Base-by-base conservation (phyloP, 768 basidiomycete genomes). In the Rhizopogon vesiculosus region DNA sequence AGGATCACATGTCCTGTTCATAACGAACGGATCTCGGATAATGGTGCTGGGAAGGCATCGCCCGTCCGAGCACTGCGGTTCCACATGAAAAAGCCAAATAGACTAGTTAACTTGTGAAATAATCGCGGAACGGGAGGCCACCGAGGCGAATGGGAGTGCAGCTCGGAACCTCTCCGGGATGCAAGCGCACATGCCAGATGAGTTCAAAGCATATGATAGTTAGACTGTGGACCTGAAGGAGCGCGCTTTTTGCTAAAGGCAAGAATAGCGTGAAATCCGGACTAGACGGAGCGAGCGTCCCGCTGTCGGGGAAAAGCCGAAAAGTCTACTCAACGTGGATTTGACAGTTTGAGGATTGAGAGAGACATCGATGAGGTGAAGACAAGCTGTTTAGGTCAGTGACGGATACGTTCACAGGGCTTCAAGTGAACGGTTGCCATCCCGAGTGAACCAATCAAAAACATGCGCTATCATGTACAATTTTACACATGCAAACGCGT, bases 241-340 rank as follows among this genome's bases (percentile, higher is more conserved):
- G 46, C 5, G n/a, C n/a, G 25, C 0, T 2, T 31, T 9, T 29
- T 45, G 44, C 44, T 28, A 45, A 45, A 28, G 13, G 38, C 40
- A 25, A 56, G 52, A 56, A 53, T 53, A 41, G 39, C 33, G 40
- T 56, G 50, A 49, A 51, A 45, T 54, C 48, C 49, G 54, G 48
- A 41, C n/a, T 16, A 35, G 13, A 29, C 28, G 45, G 45, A 46
- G 33, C 43, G 29, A 51, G 50, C 50, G 18, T 51, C n/a, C 51
- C 39, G 40, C n/a, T 5, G 31, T 29, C 50, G 39, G 55, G 2
- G 5, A 43, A 19, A 42, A 25, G 55, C 55, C 48, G 55, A 56
- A 25, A 52, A 56, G 51, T 56, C 55, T 53, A 56, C 54, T 41
- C 53, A 53, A 53, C 16, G 16, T 53, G 51, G 18, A 46, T 33